Evolutionary conservation across 768 basidiomycete genomes (phyloP).

Genomic region (Hemileccinum impolitum): DNA sequence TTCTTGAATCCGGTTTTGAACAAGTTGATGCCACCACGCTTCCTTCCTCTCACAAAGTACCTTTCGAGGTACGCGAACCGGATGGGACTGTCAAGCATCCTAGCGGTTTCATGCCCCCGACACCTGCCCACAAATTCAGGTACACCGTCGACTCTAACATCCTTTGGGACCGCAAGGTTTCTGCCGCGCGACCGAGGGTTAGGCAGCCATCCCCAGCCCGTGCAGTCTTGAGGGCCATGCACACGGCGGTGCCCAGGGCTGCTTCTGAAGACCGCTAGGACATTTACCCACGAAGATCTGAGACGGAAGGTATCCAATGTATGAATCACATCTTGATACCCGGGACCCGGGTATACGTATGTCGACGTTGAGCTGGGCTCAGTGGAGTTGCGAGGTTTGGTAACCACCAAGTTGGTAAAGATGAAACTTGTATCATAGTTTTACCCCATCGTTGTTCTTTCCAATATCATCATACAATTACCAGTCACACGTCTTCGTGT

Average conservation of each 20-base stretch:
- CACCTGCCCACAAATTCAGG: constrained; percentile 37
- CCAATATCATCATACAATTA: not conserved
- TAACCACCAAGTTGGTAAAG: too few species aligned
- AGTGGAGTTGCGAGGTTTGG: not conserved
- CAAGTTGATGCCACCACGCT: constrained; percentile 24
- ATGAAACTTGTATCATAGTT: not conserved
- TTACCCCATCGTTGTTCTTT: not conserved
- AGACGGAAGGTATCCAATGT: constrained; percentile 19
- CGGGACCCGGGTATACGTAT: not conserved
- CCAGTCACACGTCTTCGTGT: too few species aligned
- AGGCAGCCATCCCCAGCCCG: constrained; percentile 14
- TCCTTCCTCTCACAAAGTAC: constrained; percentile 35
- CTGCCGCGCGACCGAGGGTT: constrained; percentile 7
- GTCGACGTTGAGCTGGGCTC: not conserved
- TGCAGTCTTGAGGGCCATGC: constrained; percentile 19
- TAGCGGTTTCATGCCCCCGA: constrained; percentile 44
- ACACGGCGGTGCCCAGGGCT: constrained; percentile 11
- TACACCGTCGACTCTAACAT: constrained; percentile 7
- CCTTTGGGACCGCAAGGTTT: constrained; percentile 18
- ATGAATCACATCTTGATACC: constrained; percentile 15
- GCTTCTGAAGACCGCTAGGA: constrained; percentile 7
- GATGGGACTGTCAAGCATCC: constrained; percentile 41
- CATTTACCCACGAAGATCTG: constrained; percentile 12
- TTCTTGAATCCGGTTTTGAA: constrained; percentile 30
- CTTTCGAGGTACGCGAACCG: constrained; percentile 36